Evolutionary conservation across 352 stramenopile genomes (phyloP).

Genomic region (Pythium angustatum): DNA sequence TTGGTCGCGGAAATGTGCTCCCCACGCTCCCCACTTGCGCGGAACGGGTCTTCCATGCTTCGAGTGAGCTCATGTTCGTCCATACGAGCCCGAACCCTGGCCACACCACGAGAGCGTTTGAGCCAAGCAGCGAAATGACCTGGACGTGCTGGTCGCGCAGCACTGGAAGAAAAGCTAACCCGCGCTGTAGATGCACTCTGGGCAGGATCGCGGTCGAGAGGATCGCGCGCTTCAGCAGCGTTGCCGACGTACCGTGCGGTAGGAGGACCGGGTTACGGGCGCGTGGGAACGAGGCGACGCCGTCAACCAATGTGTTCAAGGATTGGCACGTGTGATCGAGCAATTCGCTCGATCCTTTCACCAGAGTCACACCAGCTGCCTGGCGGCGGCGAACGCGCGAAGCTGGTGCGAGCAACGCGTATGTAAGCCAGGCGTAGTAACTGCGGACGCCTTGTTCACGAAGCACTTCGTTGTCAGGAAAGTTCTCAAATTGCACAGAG

Average conservation of each 20-base stretch:
- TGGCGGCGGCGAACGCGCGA: no score
- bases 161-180: no score
- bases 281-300: not conserved
- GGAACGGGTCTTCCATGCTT: not conserved
- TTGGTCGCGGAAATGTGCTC: no score
- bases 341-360: not conserved
- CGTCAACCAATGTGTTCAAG: not conserved
- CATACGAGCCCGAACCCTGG: not conserved
- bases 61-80: not conserved
- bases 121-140: not conserved
- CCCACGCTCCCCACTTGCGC: no score
- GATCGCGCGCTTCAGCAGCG: not conserved
- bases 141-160: not conserved
- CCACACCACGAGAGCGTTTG: not conserved
- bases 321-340: not conserved
- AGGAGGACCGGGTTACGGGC: not conserved
- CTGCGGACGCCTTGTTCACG: no score
- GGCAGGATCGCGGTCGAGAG: not conserved
- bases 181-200: not conserved
- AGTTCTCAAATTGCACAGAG: no score
- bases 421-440: constrained; percentile 10
- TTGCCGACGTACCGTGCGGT: not conserved
- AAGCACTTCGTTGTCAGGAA: no score
- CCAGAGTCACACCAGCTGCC: not conserved
- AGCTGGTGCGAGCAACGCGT: not conserved